phyloP scores from a whole-genome alignment of 371 early-diverging fungal species.

The Mortierella sp. region DNA sequence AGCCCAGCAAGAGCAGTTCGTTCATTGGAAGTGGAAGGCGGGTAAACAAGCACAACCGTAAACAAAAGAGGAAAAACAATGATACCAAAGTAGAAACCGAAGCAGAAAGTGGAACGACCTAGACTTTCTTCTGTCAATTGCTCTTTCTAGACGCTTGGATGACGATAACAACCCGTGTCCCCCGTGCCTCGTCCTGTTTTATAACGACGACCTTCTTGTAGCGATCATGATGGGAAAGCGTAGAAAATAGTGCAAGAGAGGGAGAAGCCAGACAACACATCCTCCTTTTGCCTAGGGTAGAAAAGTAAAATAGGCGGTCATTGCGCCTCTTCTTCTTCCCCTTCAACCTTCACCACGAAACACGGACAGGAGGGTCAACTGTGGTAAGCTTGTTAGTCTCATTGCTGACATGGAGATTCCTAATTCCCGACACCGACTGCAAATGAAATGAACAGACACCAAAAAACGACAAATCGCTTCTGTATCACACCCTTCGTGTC shows the following conservation, averaged over 20 bases:
- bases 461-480: too few species aligned
- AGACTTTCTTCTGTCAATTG: too few species aligned
- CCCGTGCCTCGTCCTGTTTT: too few species aligned
- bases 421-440: not conserved
- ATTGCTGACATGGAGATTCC: not conserved
- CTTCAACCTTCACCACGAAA: not conserved
- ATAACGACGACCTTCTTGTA: too few species aligned
- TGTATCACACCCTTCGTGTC: not conserved
- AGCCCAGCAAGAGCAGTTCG: too few species aligned
- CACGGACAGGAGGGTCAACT: not conserved
- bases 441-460: not conserved
- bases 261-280: too few species aligned
- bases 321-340: not conserved
- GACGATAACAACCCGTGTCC: too few species aligned
- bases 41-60: not conserved
- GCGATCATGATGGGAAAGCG: not conserved
- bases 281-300: not conserved
- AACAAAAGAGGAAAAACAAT: not conserved
- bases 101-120: not conserved
- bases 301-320: not conserved
- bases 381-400: not conserved
- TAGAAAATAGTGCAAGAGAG: not conserved
- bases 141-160: too few species aligned
- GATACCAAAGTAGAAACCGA: not conserved
- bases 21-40: not conserved